Percentiles rank a stretch among this genome's conserved stretches.
Conservation (phyloP, 768 basidiomycete species). For the Neoboletus magnificus region DNA sequence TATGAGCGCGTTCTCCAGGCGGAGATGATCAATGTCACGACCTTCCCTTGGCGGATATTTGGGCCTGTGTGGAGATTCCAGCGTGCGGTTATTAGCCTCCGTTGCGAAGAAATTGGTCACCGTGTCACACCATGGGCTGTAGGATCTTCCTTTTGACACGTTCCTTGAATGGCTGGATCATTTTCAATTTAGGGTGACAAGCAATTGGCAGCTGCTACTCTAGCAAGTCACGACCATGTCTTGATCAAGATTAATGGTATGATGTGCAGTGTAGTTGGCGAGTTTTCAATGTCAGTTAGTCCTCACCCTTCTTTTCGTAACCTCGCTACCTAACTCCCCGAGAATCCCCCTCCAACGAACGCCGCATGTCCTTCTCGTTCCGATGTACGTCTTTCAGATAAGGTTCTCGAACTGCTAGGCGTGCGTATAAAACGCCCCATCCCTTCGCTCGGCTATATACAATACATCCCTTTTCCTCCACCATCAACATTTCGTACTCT, state of each 20-base stretch:
- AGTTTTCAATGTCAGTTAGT: not conserved
- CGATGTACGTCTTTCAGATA: not conserved
- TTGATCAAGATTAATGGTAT: not conserved
- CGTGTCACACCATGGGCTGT: not conserved
- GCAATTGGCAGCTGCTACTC: not conserved
- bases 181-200: not conserved
- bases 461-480: not conserved
- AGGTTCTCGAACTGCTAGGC: not conserved
- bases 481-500: not conserved
- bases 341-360: not conserved
- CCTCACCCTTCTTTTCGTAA: not conserved
- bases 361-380: not conserved
- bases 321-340: not conserved
- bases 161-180: not conserved
- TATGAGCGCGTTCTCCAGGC: not conserved
- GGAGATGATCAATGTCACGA: slow-evolving; percentile 5
- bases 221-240: not conserved
- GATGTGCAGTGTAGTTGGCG: too few relatives aligned
- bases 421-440: slow-evolving; percentile 19
- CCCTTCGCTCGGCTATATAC: not conserved
- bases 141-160: not conserved
- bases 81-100: not conserved
- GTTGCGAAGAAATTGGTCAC: not conserved
- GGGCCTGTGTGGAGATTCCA: not conserved
- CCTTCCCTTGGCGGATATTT: slow-evolving; percentile 1